Percentiles rank a stretch among this genome's conserved stretches.
phyloP scores from a whole-genome alignment of 2,329 filamentous ascomycete genomes.

The Phaeosphaeria sp. region DNA sequence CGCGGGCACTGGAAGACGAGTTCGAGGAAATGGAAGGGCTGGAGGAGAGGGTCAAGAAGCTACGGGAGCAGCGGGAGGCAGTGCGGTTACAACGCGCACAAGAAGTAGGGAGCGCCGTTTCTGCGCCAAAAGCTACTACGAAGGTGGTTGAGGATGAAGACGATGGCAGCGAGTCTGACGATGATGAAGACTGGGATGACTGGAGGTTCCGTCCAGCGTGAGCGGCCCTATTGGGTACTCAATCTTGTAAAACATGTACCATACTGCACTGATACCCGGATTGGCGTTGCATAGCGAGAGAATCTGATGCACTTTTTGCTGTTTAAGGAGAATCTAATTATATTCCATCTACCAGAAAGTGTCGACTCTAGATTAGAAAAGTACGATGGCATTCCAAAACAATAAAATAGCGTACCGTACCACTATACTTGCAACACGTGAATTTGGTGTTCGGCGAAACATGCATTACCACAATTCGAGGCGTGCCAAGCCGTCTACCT shows the following conservation, averaged over 20 bases:
- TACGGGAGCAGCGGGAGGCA: conserved; percentile 56
- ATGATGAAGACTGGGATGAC: conserved; percentile 48
- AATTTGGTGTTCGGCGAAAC: too few relatives aligned
- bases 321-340: too few relatives aligned
- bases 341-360: too few relatives aligned
- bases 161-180: conserved; percentile 47
- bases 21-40: conserved; percentile 59
- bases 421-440: not conserved
- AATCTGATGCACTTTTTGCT: conserved; percentile 3
- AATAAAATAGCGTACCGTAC: not conserved
- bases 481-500: conserved; percentile 13
- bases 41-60: conserved; percentile 53
- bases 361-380: not conserved
- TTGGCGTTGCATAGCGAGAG: conserved; percentile 15
- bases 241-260: conserved; percentile 24
- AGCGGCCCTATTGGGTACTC: conserved; percentile 8
- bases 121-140: conserved; percentile 12
- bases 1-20: conserved; percentile 53
- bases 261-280: conserved; percentile 29
- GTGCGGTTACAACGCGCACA: conserved; percentile 37
- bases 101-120: conserved; percentile 8
- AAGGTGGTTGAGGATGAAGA: conserved; percentile 25
- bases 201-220: conserved; percentile 46
- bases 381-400: not conserved
- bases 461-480: not conserved